Conservation (phyloP, 768 basidiomycete species). For the Mycena vulgaris region DNA sequence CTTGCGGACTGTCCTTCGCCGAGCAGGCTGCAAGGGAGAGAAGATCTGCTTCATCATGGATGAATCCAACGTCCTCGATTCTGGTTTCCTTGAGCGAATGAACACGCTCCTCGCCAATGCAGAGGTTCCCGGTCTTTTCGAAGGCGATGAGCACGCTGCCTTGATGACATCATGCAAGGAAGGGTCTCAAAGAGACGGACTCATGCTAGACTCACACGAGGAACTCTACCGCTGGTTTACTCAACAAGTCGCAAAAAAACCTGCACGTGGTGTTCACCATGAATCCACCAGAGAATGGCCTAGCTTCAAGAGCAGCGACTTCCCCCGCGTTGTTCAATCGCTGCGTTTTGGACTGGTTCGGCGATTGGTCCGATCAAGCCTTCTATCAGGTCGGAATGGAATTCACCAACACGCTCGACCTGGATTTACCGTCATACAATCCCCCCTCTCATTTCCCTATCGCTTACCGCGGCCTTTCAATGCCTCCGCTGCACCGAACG, state of each 20-base stretch:
- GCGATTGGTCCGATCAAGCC: conserved; percentile 99
- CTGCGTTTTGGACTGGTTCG: conserved; percentile 99
- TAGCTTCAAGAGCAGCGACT: conserved; percentile 96
- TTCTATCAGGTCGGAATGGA: conserved; percentile 99
- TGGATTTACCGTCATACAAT: conserved; percentile 87
- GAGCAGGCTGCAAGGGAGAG: conserved; percentile 98
- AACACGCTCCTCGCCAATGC: conserved; percentile 99
- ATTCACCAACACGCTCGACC: conserved; percentile 94
- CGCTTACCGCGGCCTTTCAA: conserved; percentile 84
- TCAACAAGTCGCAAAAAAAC: conserved; percentile 97
- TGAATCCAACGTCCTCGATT: conserved; percentile 98
- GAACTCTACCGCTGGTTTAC: conserved; percentile 99
- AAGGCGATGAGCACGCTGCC: conserved; percentile 98
- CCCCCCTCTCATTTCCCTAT: conserved; percentile 91
- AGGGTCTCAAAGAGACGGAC: conserved; percentile 97
- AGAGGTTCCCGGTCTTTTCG: conserved; percentile 99
- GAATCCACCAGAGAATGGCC: conserved; percentile 97
- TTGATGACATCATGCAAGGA: conserved; percentile 99
- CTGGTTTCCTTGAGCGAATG: conserved; percentile 99
- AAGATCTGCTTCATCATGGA: conserved; percentile 99
- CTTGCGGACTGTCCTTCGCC: conserved; percentile 92
- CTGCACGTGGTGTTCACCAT: conserved; percentile 99
- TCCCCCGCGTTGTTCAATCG: conserved; percentile 99
- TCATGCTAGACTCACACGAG: conserved; percentile 98
- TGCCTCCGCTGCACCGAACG: conserved; percentile 92